These are phyloP conservation scores for Cordyceps javanica DNA, from an alignment of 2,329 filamentous ascomycete species.

Conservation along the genomic window DNA sequence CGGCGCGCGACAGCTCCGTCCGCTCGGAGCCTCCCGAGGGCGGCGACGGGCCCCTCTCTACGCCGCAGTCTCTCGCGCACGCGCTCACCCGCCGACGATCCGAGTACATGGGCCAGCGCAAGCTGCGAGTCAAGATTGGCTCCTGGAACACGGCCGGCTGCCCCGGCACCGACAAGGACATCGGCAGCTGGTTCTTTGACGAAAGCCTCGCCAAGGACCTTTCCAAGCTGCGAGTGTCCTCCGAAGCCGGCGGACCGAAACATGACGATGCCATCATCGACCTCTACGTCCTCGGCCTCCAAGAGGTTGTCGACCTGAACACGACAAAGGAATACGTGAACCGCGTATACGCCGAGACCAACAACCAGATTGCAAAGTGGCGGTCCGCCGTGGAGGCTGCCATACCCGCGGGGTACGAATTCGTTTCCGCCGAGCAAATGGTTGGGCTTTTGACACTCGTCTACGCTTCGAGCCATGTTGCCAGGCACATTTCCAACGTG, in stretches of 20 bases:
- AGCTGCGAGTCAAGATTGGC: slow-evolving; percentile 80
- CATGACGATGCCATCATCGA: slow-evolving; percentile 62
- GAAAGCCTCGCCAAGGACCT: slow-evolving; percentile 62
- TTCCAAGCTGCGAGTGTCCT: slow-evolving; percentile 44
- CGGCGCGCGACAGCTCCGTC: slow-evolving; percentile 23
- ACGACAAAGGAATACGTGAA: slow-evolving; percentile 73
- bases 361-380: slow-evolving; percentile 68
- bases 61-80: slow-evolving; percentile 53
- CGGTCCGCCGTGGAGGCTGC: slow-evolving; percentile 67
- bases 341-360: slow-evolving; percentile 60
- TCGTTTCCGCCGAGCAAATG: slow-evolving; percentile 77
- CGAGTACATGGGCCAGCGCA: slow-evolving; percentile 72
- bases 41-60: slow-evolving; percentile 36
- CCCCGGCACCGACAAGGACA: slow-evolving; percentile 78
- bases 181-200: slow-evolving; percentile 84
- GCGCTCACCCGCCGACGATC: slow-evolving; percentile 65
- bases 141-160: slow-evolving; percentile 92
- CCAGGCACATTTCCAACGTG: slow-evolving; percentile 69
- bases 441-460: slow-evolving; percentile 78
- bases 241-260: slow-evolving; percentile 25
- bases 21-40: slow-evolving; percentile 34
- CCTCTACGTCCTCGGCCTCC: slow-evolving; percentile 83
- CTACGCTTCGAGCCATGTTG: slow-evolving; percentile 74
- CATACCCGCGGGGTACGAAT: slow-evolving; percentile 69
- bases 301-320: slow-evolving; percentile 86